Conservation (phyloP, 2,329 filamentous ascomycete species). For the Cercospora sojina region DNA sequence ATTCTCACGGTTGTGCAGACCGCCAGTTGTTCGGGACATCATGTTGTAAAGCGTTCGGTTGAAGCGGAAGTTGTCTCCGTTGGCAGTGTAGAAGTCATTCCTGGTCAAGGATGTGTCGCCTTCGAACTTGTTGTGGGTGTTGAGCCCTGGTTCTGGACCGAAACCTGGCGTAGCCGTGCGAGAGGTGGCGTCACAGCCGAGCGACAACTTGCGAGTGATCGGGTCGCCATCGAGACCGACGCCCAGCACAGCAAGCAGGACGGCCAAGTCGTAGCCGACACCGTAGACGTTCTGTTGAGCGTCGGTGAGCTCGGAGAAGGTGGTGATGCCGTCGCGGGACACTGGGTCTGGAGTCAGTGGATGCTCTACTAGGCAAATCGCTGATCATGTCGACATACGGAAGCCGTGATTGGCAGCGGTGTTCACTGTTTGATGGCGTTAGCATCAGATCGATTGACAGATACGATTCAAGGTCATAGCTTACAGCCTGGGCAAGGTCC, state of each 20-base stretch:
- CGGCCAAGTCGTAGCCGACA: constrained; percentile 46
- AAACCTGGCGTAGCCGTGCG: constrained; percentile 39
- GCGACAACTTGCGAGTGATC: constrained; percentile 44
- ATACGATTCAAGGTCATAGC: neutral
- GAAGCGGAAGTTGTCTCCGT: constrained; percentile 44
- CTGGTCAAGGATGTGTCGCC: constrained; percentile 44
- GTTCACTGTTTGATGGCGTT: constrained; percentile 28
- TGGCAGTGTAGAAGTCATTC: constrained; percentile 42
- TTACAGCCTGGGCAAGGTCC: constrained; percentile 33
- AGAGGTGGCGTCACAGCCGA: constrained; percentile 48
- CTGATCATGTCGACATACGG: constrained; percentile 20
- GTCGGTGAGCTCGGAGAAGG: constrained; percentile 44
- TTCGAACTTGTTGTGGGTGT: constrained; percentile 50
- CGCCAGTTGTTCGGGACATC: constrained; percentile 38
- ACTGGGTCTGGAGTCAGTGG: neutral
- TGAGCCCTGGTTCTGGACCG: constrained; percentile 44
- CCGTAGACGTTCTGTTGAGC: constrained; percentile 50
- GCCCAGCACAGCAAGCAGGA: constrained; percentile 43
- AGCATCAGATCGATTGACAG: neutral
- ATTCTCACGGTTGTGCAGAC: constrained; percentile 41
- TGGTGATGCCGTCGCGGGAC: constrained; percentile 44
- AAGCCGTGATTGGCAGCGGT: constrained; percentile 44
- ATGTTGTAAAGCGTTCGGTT: constrained; percentile 44
- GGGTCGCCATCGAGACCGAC: constrained; percentile 45
- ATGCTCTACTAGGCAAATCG: neutral